Evolutionary conservation across 2,329 filamentous ascomycete genomes (phyloP).

Genomic region (Metarhizium humberi): DNA sequence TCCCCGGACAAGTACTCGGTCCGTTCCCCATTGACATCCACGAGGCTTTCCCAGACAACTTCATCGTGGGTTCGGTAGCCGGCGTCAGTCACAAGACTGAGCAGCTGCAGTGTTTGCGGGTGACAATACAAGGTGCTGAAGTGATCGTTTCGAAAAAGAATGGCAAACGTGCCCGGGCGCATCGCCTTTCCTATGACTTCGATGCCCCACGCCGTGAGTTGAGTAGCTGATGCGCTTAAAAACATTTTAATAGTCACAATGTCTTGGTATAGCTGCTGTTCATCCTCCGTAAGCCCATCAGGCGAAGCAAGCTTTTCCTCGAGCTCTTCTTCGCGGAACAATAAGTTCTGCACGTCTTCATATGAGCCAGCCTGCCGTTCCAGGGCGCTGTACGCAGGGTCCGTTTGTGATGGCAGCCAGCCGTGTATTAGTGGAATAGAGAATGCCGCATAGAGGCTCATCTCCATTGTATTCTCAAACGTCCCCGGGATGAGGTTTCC

Average conservation of each 20-base stretch:
- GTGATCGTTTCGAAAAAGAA: conserved; percentile 94
- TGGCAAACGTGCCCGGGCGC: conserved; percentile 70
- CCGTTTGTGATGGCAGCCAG: conserved; percentile 68
- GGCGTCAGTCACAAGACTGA: conserved; percentile 84
- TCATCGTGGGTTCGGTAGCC: conserved; percentile 84
- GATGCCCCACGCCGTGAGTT: conserved; percentile 76
- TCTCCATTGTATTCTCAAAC: conserved; percentile 81
- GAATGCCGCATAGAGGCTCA: conserved; percentile 87
- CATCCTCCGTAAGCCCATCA: conserved; percentile 54
- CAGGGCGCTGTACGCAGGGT: conserved; percentile 61
- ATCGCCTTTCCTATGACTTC: conserved; percentile 63
- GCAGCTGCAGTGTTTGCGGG: conserved; percentile 62
- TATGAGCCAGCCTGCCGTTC: conserved; percentile 71
- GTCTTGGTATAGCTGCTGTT: conserved; percentile 75
- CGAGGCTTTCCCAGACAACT: conserved; percentile 90
- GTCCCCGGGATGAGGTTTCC: conserved; percentile 50
- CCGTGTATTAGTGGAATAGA: conserved; percentile 83
- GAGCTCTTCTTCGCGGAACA: conserved; percentile 82
- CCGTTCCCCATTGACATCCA: conserved; percentile 75
- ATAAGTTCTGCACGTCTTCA: conserved; percentile 82
- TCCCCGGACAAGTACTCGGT: conserved; percentile 85
- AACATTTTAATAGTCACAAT: conserved; percentile 79
- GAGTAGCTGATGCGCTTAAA: conserved; percentile 69
- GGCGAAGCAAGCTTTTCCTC: conserved; percentile 57
- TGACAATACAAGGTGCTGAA: conserved; percentile 93